Percentiles rank a stretch among this genome's conserved stretches.
These are phyloP conservation scores for Phialophora tarda DNA, from an alignment of 2,329 filamentous ascomycete species.

Conservation along the genomic window DNA sequence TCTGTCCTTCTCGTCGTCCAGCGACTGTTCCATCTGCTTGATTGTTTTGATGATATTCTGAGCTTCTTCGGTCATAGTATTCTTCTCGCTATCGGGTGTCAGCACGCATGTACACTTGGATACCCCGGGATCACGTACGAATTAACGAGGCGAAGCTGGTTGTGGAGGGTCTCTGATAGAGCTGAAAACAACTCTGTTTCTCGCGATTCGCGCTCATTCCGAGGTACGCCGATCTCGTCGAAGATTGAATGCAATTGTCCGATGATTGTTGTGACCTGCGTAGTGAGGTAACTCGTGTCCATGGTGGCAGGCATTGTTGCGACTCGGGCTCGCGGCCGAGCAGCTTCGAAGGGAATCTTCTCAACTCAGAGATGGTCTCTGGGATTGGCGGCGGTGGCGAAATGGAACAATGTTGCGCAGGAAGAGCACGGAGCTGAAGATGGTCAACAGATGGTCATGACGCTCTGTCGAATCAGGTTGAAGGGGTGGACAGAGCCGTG, in stretches of 20 bases:
- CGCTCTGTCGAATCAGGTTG: slow-evolving; percentile 32
- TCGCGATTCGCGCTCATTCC: slow-evolving; percentile 86
- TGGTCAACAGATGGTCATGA: slow-evolving; percentile 34
- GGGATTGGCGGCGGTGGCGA: slow-evolving; percentile 13
- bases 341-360: slow-evolving; percentile 13
- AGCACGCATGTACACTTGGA: slow-evolving; percentile 2
- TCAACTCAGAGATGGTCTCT: slow-evolving; percentile 8
- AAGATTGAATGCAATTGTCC: slow-evolving; percentile 91
- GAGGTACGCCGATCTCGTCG: slow-evolving; percentile 95
- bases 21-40: slow-evolving; percentile 88
- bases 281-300: slow-evolving; percentile 90
- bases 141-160: slow-evolving; percentile 82
- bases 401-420: slow-evolving; percentile 6
- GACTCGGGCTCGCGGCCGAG: slow-evolving; percentile 33
- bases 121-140: slow-evolving; percentile 53
- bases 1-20: slow-evolving; percentile 74
- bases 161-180: slow-evolving; percentile 87
- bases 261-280: slow-evolving; percentile 94
- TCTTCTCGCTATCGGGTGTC: slow-evolving; percentile 70
- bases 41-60: slow-evolving; percentile 83
- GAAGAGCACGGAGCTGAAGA: slow-evolving; percentile 20
- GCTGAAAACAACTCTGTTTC: slow-evolving; percentile 94
- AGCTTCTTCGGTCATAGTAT: slow-evolving; percentile 86
- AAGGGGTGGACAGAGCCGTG: slow-evolving; percentile 20
- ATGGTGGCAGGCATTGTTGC: slow-evolving; percentile 56